Base-by-base conservation (phyloP, 768 basidiomycete species). In the Panaeolus cyanescens region DNA sequence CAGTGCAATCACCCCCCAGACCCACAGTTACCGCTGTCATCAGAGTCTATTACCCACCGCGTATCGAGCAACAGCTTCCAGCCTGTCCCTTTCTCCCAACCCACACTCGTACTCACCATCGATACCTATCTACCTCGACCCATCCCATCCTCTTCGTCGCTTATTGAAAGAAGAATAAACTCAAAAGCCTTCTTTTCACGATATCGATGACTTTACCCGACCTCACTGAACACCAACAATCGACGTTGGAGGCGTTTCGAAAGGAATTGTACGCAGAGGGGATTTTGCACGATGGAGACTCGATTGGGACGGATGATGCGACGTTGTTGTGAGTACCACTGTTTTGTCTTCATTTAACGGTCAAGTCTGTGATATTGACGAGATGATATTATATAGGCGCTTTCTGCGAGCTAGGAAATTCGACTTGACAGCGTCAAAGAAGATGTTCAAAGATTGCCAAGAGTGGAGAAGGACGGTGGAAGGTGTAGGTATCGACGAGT, bases 321-420 rank as follows among this genome's bases (percentile, higher is more conserved):
- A 89, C 87, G 8, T 70, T 91, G 13, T 69, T 88, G 89, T 86
- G 60, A 72, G 86, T 65, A 8, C 20, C n/a, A 40, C 32, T 55
- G 15, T 54, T 33, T 45, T 6, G 32, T 40, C 39, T 36, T 40
- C 28, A 37, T 33, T 34, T 39, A 25, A 19, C 15, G 3, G 42
- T 39, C n/a, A n/a, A 15, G 5, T 12, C 33, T 19, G 37, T 45
- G 17, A 61, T 36, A 57, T 33, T 22, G 31, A 20, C 54, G 54
- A 32, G n/a, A n/a, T n/a, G n/a, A n/a, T n/a, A n/a, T n/a, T n/a
- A n/a, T n/a, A n/a, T n/a, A 92, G 90, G 59, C 85, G 90, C n/a
- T 92, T 91, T 67, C 72, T 92, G n/a, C 84, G 87, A 33, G 90
- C 90, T 9, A 85, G 90, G 2, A 85, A 85, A 63, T 91, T 85